Percentiles rank a stretch among this genome's conserved stretches.
Conservation (phyloP, 2,329 filamentous ascomycete species). For the Botryosphaeria dothidea region DNA sequence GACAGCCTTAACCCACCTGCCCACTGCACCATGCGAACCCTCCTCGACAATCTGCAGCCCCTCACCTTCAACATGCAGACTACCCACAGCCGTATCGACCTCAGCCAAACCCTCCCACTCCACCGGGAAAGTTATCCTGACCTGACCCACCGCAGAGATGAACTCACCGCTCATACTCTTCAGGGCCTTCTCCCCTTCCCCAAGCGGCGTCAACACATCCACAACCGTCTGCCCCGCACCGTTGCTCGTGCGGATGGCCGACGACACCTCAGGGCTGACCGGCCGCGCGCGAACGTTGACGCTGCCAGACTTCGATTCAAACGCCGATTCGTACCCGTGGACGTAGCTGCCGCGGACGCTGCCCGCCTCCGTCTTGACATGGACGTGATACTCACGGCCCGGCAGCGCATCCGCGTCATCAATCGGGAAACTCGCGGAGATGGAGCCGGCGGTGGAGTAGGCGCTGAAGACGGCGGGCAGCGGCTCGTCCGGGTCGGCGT, state of each 20-base stretch:
- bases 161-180: not conserved
- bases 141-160: not conserved
- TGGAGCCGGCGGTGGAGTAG: not conserved
- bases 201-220: not conserved
- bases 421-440: not conserved
- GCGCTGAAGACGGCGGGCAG: not conserved
- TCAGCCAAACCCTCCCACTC: not conserved
- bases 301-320: not conserved
- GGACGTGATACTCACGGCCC: not conserved
- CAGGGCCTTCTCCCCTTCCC: not conserved
- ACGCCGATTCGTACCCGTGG: not conserved
- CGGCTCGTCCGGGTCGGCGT: not conserved
- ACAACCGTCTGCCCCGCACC: not conserved
- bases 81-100: not conserved
- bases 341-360: not conserved
- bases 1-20: not conserved
- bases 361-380: not conserved
- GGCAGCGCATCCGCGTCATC: not conserved
- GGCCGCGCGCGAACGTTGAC: not conserved
- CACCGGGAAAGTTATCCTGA: not conserved
- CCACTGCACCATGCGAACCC: not conserved
- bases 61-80: not conserved
- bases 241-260: not conserved
- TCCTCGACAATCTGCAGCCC: not conserved
- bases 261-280: not conserved